Conservation (phyloP, 202 grass and related monocot genomes). For the Schoenoplectus triqueter region DNA sequence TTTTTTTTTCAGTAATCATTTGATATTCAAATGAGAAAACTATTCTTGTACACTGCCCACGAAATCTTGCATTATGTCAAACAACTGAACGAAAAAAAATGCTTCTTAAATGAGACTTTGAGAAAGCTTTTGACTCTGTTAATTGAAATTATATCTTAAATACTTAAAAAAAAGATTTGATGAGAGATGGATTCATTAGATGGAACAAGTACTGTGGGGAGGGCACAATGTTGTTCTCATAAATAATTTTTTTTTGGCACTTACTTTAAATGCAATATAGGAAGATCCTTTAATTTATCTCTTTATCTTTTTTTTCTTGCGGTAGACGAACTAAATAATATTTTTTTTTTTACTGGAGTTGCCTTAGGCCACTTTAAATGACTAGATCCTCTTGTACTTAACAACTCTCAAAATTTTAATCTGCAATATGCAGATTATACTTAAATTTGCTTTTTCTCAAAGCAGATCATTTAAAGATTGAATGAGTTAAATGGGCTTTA, state of each 20-base stretch:
- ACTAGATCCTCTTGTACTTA: not conserved
- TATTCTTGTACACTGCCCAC: not conserved
- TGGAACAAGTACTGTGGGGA: not conserved
- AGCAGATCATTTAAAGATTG: not conserved
- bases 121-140: not conserved
- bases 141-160: not conserved
- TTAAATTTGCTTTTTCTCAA: not conserved
- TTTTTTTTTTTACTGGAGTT: not conserved
- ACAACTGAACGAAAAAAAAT: not conserved
- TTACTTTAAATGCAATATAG: not conserved
- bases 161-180: not conserved
- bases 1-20: no score
- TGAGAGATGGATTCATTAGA: not conserved
- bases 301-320: not conserved
- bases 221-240: not conserved
- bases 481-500: not conserved
- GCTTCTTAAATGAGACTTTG: not conserved
- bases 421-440: not conserved
- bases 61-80: not conserved
- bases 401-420: not conserved
- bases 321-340: not conserved
- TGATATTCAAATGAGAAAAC: no score
- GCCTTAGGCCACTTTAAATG: not conserved
- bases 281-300: not conserved
- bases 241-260: not conserved